Percentiles rank a stretch among this genome's conserved stretches.
Conservation (phyloP, 352 stramenopile genomes). For the Phytophthora sansomeana region DNA sequence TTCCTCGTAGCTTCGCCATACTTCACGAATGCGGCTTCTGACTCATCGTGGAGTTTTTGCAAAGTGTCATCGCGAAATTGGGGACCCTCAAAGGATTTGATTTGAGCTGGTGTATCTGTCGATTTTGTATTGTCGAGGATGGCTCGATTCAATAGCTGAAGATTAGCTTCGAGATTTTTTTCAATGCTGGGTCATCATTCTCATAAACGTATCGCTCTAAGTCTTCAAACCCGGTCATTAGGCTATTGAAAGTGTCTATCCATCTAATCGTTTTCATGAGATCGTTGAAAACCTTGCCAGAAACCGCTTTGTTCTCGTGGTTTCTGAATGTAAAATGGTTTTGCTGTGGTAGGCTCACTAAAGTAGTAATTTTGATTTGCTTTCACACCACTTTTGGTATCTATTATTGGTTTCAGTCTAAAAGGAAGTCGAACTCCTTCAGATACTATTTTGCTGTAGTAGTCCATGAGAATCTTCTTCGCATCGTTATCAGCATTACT, state of each 20-base stretch:
- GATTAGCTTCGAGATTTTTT: slow-evolving; percentile 33
- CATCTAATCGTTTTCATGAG: slow-evolving; percentile 32
- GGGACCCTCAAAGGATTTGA: slow-evolving; percentile 19
- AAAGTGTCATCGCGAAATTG: slow-evolving; percentile 21
- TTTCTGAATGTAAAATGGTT: slow-evolving; percentile 35
- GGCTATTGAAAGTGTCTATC: slow-evolving; percentile 32
- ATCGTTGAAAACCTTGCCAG: slow-evolving; percentile 22
- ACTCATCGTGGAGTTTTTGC: slow-evolving; percentile 29
- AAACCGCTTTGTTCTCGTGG: slow-evolving; percentile 25
- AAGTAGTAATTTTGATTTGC: slow-evolving; percentile 29
- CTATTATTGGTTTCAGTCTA: slow-evolving; percentile 27
- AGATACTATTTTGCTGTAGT: no score
- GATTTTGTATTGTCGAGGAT: slow-evolving; percentile 29
- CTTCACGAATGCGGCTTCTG: slow-evolving; percentile 18
- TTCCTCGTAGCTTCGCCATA: slow-evolving; percentile 23
- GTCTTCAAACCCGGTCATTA: no score
- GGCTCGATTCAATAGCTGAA: slow-evolving; percentile 20
- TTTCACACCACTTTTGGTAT: slow-evolving; percentile 22
- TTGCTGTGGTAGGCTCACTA: slow-evolving; percentile 22
- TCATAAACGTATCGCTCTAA: slow-evolving; percentile 25
- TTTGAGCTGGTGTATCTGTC: slow-evolving; percentile 23
- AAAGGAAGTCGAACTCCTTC: slow-evolving; percentile 26
- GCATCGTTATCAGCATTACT: no score
- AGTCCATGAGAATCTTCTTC: no score
- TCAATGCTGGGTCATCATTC: slow-evolving; percentile 18